Percentiles rank a stretch among this genome's conserved stretches.
These are phyloP conservation scores for Corchorus capsularis DNA, from an alignment of 345 rosid genomes.

Conservation along the genomic window DNA sequence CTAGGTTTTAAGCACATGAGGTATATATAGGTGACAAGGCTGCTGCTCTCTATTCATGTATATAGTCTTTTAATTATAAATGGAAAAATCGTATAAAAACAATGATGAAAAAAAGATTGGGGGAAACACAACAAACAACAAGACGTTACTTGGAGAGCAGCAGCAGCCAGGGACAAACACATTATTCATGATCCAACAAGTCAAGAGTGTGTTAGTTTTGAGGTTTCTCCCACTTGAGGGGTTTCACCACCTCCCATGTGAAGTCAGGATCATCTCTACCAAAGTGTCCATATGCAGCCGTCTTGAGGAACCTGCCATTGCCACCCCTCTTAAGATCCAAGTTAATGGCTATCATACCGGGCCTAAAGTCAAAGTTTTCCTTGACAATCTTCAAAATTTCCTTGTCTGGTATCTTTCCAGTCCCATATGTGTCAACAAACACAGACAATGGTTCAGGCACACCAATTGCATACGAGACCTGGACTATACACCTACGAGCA, in stretches of 20 bases:
- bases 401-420: slow-evolving; percentile 50
- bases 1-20: no score
- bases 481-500: slow-evolving; percentile 46
- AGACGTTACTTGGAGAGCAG: neutral
- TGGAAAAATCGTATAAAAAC: no score
- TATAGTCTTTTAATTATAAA: no score
- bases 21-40: no score
- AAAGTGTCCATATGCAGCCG: slow-evolving; percentile 50
- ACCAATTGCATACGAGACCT: slow-evolving; percentile 55
- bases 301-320: slow-evolving; percentile 48
- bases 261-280: slow-evolving; percentile 50
- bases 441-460: slow-evolving; percentile 57
- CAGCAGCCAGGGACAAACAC: neutral
- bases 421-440: slow-evolving; percentile 45
- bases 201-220: slow-evolving; percentile 4
- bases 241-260: slow-evolving; percentile 57
- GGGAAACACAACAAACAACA: neutral
- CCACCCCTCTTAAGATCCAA: slow-evolving; percentile 54
- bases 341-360: slow-evolving; percentile 53
- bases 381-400: slow-evolving; percentile 57
- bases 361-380: slow-evolving; percentile 58
- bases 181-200: neutral
- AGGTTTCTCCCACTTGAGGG: slow-evolving; percentile 39
- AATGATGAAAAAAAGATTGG: no score
- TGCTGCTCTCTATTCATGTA: no score